Conservation (phyloP, 2,329 filamentous ascomycete species). For the Colletotrichum lupini region DNA sequence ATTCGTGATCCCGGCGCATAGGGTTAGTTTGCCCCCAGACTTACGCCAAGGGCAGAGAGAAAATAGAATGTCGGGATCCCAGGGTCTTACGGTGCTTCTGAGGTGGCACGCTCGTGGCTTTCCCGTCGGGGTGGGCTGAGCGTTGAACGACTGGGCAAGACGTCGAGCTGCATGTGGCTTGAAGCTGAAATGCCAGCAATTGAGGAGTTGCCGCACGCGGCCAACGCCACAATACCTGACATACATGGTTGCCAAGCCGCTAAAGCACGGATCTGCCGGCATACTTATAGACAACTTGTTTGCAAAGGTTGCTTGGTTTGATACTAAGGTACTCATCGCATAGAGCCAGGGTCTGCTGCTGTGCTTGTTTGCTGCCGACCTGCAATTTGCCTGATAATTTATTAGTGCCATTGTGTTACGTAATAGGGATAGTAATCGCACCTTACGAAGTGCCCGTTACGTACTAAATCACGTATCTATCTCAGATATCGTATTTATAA, state of each 20-base stretch:
- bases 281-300: not conserved
- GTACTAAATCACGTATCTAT: too few relatives aligned
- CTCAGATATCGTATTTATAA: too few relatives aligned
- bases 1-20: not conserved
- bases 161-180: constrained; percentile 1
- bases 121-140: not conserved
- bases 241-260: not conserved
- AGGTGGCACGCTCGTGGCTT: not conserved
- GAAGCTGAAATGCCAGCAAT: constrained; percentile 3
- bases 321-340: not conserved
- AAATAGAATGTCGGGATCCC: not conserved
- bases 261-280: not conserved
- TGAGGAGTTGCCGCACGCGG: not conserved
- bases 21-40: not conserved
- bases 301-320: not conserved
- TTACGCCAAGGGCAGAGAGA: not conserved
- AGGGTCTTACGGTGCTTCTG: not conserved
- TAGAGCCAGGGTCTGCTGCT: not conserved
- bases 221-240: not conserved
- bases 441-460: too few relatives aligned
- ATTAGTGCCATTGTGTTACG: not conserved
- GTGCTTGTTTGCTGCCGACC: not conserved
- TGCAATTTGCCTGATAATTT: not conserved
- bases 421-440: too few relatives aligned
- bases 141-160: not conserved